phyloP scores from a whole-genome alignment of 2,329 filamentous ascomycete genomes.

The Sarocladiaceae sp. region DNA sequence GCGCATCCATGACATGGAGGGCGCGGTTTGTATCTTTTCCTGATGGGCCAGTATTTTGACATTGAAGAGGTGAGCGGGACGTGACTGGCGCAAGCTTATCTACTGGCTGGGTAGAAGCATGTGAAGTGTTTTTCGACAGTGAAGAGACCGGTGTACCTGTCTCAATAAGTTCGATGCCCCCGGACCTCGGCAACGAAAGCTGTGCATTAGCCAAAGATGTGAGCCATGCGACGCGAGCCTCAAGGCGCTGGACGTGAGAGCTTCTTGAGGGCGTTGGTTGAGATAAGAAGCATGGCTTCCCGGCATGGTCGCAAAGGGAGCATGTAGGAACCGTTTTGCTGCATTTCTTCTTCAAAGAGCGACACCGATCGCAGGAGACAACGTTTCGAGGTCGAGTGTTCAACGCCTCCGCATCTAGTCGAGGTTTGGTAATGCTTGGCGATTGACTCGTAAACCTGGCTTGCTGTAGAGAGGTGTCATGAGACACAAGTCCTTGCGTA shows the following conservation, averaged over 20 bases:
- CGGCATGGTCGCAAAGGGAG: constrained; percentile 31
- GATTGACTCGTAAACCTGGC: no score
- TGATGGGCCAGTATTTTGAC: no score
- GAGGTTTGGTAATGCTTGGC: no score
- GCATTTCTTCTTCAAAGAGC: constrained; percentile 40
- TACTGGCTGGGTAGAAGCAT: no score
- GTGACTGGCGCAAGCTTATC: no score
- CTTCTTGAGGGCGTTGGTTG: constrained; percentile 20
- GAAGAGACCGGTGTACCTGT: not conserved
- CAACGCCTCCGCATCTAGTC: no score
- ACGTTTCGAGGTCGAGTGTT: no score
- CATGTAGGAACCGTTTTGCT: constrained; percentile 34
- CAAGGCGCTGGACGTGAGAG: constrained; percentile 30
- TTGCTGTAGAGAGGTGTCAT: no score
- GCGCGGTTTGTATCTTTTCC: no score
- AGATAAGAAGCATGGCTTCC: constrained; percentile 31
- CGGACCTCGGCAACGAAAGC: constrained; percentile 12
- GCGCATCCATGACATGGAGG: no score
- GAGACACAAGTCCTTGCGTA: no score
- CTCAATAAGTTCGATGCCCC: constrained; percentile 11
- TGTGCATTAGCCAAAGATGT: constrained; percentile 29
- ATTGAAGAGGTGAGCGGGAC: no score
- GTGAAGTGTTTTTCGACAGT: not conserved
- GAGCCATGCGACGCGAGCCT: constrained; percentile 34
- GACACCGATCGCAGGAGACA: constrained; percentile 35